Percentiles rank a stretch among this genome's conserved stretches.
These are phyloP conservation scores for Penicillium argentinense DNA, from an alignment of 495 filamentous ascomycete species.

Conservation along the genomic window DNA sequence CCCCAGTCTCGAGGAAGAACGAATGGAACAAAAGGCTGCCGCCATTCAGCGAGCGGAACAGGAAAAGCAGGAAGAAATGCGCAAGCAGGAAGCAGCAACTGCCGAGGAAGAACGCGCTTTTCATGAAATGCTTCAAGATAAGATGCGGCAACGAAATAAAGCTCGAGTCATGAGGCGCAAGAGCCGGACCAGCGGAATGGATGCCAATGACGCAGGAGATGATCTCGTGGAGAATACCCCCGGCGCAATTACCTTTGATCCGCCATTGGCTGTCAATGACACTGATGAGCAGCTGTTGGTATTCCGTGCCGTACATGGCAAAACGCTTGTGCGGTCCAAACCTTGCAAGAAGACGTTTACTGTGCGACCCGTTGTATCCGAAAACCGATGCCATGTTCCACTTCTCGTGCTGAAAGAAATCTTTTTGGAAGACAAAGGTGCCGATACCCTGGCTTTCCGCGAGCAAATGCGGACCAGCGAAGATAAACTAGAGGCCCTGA, in stretches of 20 bases:
- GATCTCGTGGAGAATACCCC: slow-evolving; percentile 41
- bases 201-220: slow-evolving; percentile 30
- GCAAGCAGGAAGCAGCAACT: slow-evolving; percentile 54
- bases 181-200: slow-evolving; percentile 37
- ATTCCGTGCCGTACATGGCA: slow-evolving; percentile 66
- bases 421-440: slow-evolving; percentile 33
- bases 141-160: slow-evolving; percentile 55
- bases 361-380: slow-evolving; percentile 62
- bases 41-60: slow-evolving; percentile 54
- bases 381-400: slow-evolving; percentile 48
- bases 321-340: slow-evolving; percentile 57
- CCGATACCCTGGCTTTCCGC: slow-evolving; percentile 50
- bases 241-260: slow-evolving; percentile 67
- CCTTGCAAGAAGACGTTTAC: slow-evolving; percentile 60
- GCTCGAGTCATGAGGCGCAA: slow-evolving; percentile 38
- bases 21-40: slow-evolving; percentile 65
- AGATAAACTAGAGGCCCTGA: slow-evolving; percentile 73
- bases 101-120: slow-evolving; percentile 74
- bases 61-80: slow-evolving; percentile 51
- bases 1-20: slow-evolving; percentile 87
- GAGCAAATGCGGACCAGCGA: slow-evolving; percentile 60
- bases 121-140: slow-evolving; percentile 73
- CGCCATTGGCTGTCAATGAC: slow-evolving; percentile 61
- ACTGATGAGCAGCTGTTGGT: slow-evolving; percentile 51
- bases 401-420: slow-evolving; percentile 68